Evolutionary conservation across 768 basidiomycete species (phyloP).

Genomic region (Suillus sp.): DNA sequence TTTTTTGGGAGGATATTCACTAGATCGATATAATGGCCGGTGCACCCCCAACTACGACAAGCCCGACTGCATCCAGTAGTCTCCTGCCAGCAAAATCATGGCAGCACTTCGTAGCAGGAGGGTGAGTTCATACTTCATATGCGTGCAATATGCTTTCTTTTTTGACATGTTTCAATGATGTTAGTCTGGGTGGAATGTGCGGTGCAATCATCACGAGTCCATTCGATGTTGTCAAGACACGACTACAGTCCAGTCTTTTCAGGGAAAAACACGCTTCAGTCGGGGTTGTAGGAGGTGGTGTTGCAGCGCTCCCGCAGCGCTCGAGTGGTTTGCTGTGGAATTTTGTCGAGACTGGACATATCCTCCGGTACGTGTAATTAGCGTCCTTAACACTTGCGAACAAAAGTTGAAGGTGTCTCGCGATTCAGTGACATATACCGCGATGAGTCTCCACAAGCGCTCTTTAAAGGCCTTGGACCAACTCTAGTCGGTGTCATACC

Average conservation of each 20-base stretch:
- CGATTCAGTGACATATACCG: slow-evolving; percentile 75
- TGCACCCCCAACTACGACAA: slow-evolving; percentile 26
- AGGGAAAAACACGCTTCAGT: slow-evolving; percentile 42
- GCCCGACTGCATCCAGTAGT: slow-evolving; percentile 36
- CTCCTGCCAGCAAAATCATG: slow-evolving; percentile 74
- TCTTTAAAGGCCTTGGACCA: slow-evolving; percentile 94
- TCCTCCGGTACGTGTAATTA: slow-evolving; percentile 63
- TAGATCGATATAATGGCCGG: slow-evolving; percentile 22
- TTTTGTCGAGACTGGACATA: slow-evolving; percentile 92
- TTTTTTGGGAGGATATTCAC: neutral
- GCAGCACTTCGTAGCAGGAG: slow-evolving; percentile 85
- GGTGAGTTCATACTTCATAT: slow-evolving; percentile 48
- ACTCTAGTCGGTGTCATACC: slow-evolving; percentile 95
- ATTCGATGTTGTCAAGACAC: slow-evolving; percentile 98
- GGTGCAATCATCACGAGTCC: slow-evolving; percentile 96
- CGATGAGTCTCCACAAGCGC: slow-evolving; percentile 82
- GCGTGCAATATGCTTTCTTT: slow-evolving; percentile 6
- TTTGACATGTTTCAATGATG: slow-evolving; percentile 3
- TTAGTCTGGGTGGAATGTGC: slow-evolving; percentile 93
- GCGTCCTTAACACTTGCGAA: neutral
- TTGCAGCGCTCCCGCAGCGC: slow-evolving; percentile 33
- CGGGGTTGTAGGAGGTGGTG: slow-evolving; percentile 36
- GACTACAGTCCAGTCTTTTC: slow-evolving; percentile 90
- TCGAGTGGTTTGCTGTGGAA: slow-evolving; percentile 74
- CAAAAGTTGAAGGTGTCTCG: neutral